phyloP scores from a whole-genome alignment of 148 eudicot species.

The Vaccinium vitisidaea region DNA sequence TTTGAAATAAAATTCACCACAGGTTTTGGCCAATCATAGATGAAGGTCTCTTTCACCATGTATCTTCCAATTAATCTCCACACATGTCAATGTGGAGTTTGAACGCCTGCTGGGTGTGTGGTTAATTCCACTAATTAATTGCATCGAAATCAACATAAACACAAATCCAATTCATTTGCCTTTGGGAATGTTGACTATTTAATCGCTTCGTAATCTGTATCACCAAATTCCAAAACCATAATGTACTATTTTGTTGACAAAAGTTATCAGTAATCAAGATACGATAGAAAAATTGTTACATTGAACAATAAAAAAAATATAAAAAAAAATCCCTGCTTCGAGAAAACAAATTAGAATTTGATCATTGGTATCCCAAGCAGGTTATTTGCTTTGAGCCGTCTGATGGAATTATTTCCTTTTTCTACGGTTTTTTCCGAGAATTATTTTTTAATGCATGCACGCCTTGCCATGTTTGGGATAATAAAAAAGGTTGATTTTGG shows the following conservation, averaged over 20 bases:
- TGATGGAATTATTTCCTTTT: background rate
- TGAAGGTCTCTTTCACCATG: no score
- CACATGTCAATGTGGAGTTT: background rate
- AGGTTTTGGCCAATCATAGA: no score
- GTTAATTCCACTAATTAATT: background rate
- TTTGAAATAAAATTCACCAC: no score
- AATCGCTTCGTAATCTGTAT: background rate
- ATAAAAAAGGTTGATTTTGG: no score
- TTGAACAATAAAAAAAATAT: background rate
- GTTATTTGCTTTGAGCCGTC: background rate
- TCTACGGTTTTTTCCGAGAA: background rate
- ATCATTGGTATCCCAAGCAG: no score
- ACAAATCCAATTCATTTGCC: background rate
- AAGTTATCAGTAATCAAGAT: background rate
- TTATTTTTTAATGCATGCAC: background rate
- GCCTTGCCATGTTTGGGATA: background rate
- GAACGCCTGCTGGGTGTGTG: background rate
- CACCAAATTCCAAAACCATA: background rate
- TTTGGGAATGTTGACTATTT: background rate
- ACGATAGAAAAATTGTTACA: no score
- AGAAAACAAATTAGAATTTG: background rate
- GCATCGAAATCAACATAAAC: background rate
- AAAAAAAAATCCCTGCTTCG: background rate
- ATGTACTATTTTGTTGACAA: background rate
- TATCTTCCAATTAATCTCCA: background rate